Evolutionary conservation across 345 rosid species (phyloP), one percentile per base, ranked within the genome.

Genomic region (Melaleuca quinquenervia): DNA sequence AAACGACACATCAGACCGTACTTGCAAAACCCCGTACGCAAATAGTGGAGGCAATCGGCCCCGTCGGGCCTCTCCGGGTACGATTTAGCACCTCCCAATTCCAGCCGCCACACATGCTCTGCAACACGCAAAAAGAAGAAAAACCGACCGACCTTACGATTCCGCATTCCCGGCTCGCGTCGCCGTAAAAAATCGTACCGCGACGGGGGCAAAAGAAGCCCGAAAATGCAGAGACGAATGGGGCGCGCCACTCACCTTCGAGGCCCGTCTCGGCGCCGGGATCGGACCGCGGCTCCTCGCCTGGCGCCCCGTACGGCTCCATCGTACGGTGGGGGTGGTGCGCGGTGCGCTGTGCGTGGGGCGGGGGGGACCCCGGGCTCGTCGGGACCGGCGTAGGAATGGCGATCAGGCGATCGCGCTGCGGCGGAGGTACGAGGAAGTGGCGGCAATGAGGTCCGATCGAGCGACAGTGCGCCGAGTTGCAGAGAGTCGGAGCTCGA

Each of bases 1-100:
- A 91, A 98, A 91, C 98, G 98, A 91, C 99, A 98, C 90, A 95
- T 91, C 0, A 94, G 60, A n/a, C 99, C 97, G 86, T 92, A 98
- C 82, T 96, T 94, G 87, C 99, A 98, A 86, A 75, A 85, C 88
- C 99, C 99, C 51, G 99, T 96, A 85, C 92, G 89, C 92, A 95
- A 83, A 86, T 92, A 98, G 92, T 94, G 92, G 16, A 90, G 89
- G 91, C 99, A 98, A 90, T 94, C 96, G 53, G 94, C 90, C 90
- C 91, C 98, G 49, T 89, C 92, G 18, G 97, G 96, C 87, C 97
- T 89, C 87, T 92, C 96, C 80, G 98, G 99, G 91, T 93, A 96
- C 70, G 92, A 91, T 87, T 84, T 84, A 11, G 84, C 83, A 51
- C 91, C 93, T 52, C 92, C 95, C 56, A 95, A 87, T 83, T 92